Evolutionary conservation across 83 land plant species (phyloP).

Genomic region (Picea engelmannii): DNA sequence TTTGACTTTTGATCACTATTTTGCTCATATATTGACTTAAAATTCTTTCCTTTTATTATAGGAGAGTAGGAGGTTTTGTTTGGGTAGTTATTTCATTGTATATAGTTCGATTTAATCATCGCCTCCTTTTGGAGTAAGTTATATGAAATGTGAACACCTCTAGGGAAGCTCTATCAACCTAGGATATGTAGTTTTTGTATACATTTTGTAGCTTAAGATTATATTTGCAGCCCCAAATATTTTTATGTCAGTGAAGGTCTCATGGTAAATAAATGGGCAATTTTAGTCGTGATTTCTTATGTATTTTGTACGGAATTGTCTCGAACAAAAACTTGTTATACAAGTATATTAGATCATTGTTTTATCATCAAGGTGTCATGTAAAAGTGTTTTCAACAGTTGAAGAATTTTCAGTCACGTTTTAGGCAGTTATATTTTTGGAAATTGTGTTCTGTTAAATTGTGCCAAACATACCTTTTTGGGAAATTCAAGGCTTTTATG

Average conservation of each 20-base stretch:
- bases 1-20: not conserved
- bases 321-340: not conserved
- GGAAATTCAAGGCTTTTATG: no score
- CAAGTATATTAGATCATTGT: no score
- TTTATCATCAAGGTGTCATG: no score
- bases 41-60: not conserved
- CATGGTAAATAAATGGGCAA: constrained; percentile 6
- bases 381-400: no score
- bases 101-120: not conserved
- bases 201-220: not conserved
- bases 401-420: no score
- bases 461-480: no score
- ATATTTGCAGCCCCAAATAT: not conserved
- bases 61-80: constrained; percentile 5
- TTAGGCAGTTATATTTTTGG: no score
- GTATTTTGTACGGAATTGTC: not conserved
- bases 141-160: not conserved
- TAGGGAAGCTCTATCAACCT: not conserved
- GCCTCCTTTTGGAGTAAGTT: not conserved
- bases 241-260: constrained; percentile 4
- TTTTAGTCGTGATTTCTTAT: constrained; percentile 5
- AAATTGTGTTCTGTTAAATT: no score
- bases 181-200: not conserved
- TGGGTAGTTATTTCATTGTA: constrained; percentile 1
- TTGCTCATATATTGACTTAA: not conserved